Percentiles rank a stretch among this genome's conserved stretches.
Conservation (phyloP, 2,329 filamentous ascomycete species). For the Apiospora arundinis region DNA sequence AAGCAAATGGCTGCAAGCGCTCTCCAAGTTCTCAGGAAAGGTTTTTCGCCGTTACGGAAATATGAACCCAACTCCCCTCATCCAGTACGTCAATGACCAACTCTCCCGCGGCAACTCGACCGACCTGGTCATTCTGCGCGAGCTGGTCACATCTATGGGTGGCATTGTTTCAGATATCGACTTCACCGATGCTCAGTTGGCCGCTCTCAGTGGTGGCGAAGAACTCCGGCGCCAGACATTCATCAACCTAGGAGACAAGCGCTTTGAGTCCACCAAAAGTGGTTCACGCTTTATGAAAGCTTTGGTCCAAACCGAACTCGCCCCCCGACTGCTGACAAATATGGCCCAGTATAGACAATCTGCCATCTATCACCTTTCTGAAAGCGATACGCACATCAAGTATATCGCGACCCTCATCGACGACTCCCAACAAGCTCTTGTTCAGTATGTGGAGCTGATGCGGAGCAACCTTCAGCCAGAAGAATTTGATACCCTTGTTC, state of each 20-base stretch:
- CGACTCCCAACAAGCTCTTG: slow-evolving; percentile 83
- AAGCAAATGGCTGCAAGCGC: slow-evolving; percentile 88
- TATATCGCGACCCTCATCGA: slow-evolving; percentile 87
- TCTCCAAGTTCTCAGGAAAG: slow-evolving; percentile 89
- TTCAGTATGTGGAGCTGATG: slow-evolving; percentile 88
- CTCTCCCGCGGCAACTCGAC: slow-evolving; percentile 83
- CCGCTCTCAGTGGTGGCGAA: slow-evolving; percentile 87
- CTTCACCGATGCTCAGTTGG: slow-evolving; percentile 86
- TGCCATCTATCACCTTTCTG: slow-evolving; percentile 78
- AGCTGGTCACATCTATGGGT: slow-evolving; percentile 90
- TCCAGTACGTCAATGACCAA: slow-evolving; percentile 89
- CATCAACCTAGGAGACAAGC: slow-evolving; percentile 79
- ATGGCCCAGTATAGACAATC: slow-evolving; percentile 89
- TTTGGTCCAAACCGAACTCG: slow-evolving; percentile 78
- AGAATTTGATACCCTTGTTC: slow-evolving; percentile 81
- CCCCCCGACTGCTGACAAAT: slow-evolving; percentile 83
- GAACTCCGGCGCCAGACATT: slow-evolving; percentile 81
- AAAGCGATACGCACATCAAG: slow-evolving; percentile 82
- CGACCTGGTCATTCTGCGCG: slow-evolving; percentile 88
- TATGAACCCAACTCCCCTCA: slow-evolving; percentile 82
- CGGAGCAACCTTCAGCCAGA: slow-evolving; percentile 77
- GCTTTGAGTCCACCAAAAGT: slow-evolving; percentile 76
- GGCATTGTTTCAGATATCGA: slow-evolving; percentile 87
- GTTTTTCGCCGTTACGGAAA: slow-evolving; percentile 86
- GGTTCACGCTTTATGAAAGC: slow-evolving; percentile 82